Evolutionary conservation across 352 stramenopile species (phyloP).

Genomic region (Phytophthora pseudosyringae): DNA sequence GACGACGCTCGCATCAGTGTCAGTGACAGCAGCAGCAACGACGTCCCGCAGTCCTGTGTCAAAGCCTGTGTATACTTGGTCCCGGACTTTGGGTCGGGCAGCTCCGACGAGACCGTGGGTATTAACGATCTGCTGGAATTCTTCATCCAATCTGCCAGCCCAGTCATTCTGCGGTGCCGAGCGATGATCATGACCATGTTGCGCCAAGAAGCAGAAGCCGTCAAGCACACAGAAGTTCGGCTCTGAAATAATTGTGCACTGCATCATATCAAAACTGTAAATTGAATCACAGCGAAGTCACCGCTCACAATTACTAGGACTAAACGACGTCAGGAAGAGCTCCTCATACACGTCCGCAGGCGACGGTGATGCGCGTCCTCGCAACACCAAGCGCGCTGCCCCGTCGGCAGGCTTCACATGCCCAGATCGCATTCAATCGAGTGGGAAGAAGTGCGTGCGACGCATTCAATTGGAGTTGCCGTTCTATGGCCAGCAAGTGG

Average conservation of each 20-base stretch:
- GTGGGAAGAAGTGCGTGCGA: slow-evolving; percentile 16
- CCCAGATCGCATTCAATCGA: background rate
- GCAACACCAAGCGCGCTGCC: background rate
- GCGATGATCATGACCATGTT: slow-evolving; percentile 32
- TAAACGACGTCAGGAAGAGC: background rate
- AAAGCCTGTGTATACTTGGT: slow-evolving; percentile 37
- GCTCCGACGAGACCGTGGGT: slow-evolving; percentile 25
- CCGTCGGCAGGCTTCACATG: background rate
- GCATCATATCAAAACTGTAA: slow-evolving; percentile 3
- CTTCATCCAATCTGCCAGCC: slow-evolving; percentile 29
- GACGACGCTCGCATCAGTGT: slow-evolving; percentile 28
- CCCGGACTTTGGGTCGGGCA: slow-evolving; percentile 27
- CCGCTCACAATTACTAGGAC: slow-evolving; percentile 1
- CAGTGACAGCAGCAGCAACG: slow-evolving; percentile 25
- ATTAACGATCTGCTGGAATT: slow-evolving; percentile 36
- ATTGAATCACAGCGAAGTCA: slow-evolving; percentile 15
- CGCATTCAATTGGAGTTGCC: slow-evolving; percentile 35
- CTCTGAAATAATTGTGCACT: slow-evolving; percentile 9
- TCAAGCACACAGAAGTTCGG: slow-evolving; percentile 29
- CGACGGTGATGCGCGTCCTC: background rate
- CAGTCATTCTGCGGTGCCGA: slow-evolving; percentile 25
- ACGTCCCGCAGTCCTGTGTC: slow-evolving; percentile 16
- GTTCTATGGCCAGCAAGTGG: slow-evolving; percentile 30
- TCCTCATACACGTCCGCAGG: background rate
- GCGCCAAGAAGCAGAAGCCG: slow-evolving; percentile 19